Base-by-base conservation (phyloP, 345 rosid species). In the Bruguiera gymnorhiza region DNA sequence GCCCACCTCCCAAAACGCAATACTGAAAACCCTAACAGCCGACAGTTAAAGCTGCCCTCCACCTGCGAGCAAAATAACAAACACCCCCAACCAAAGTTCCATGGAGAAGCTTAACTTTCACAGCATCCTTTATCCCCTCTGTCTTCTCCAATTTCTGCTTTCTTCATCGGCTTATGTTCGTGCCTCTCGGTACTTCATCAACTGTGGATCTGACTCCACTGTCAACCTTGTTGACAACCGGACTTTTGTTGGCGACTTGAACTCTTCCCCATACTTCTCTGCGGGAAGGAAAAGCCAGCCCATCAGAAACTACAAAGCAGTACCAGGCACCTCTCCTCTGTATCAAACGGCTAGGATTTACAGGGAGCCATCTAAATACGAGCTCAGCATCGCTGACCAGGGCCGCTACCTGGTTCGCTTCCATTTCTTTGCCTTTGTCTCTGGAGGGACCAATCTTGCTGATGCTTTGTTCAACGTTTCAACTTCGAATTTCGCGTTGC, bases 311-410 rank as follows among this genome's bases (percentile, higher is more conserved):
- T 60, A 53, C 65, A 62, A 20, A 24, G 61, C 54, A 39, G 29
- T 59, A 61, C 6, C 62, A 23, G 16, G 26, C 7, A 3, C 58
- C 1, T 29, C 31, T n/a, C 76, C 31, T 16, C 75, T 88, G 37
- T 80, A 91, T 65, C 59, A 65, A 9, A 81, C 92, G 15, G 89
- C 82, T 24, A 88, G 89, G 64, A 67, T 83, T 46, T 87, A 81
- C 83, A 39, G 37, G 18, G 51, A 36, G 26, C 27, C 36, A 7
- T 72, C 92, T 39, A 59, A 34, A 8, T 88, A 84, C 73, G 68
- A 21, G 50, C 61, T 91, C 55, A 7, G 67, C 9, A 71, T 82
- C 37, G 53, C 56, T 70, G 27, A 50, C 4, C 4, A 7, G 18
- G 84, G 83, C n/a, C 55, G 68, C 48, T 62, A 88, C 75, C 24